Conservation (phyloP, 257 asterid genomes). For the Nicotiana attenuata region DNA sequence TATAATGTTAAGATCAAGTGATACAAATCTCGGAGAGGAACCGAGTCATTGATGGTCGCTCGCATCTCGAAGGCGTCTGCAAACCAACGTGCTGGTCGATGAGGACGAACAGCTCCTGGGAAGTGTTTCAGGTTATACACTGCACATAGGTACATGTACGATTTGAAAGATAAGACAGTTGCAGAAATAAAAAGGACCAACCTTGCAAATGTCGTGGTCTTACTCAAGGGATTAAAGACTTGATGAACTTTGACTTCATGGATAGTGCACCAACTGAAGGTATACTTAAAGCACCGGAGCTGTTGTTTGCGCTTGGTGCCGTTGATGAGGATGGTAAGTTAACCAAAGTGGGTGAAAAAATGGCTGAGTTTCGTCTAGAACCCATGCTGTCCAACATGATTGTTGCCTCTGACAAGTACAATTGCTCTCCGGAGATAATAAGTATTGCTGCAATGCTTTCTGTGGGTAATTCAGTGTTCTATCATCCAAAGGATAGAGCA, state of each 20-base stretch:
- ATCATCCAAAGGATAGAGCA: constrained; percentile 65
- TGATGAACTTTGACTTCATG: constrained; percentile 70
- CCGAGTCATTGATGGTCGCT: too few species aligned
- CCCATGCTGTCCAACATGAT: constrained; percentile 75
- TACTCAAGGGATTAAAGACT: constrained; percentile 66
- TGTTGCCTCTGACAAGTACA: constrained; percentile 54
- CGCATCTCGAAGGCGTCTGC: too few species aligned
- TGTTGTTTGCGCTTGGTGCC: constrained; percentile 60
- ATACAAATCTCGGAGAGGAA: too few species aligned
- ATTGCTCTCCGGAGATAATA: constrained; percentile 65
- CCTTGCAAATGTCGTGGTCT: constrained; percentile 35
- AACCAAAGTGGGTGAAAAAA: constrained; percentile 63
- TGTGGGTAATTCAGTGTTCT: constrained; percentile 62
- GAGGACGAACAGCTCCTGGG: too few species aligned
- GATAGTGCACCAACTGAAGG: constrained; percentile 84
- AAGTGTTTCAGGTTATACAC: too few species aligned
- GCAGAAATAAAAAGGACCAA: too few species aligned
- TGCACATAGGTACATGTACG: too few species aligned
- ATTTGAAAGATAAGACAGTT: too few species aligned
- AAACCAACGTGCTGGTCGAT: too few species aligned
- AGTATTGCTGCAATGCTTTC: constrained; percentile 71
- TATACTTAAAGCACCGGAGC: constrained; percentile 58
- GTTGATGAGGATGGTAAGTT: constrained; percentile 60
- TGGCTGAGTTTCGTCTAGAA: constrained; percentile 89
- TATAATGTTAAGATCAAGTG: too few species aligned